Evolutionary conservation across 176 grass and related monocot species (phyloP), one percentile per base, ranked within the genome.

Genomic region (Oryza brachyantha): DNA sequence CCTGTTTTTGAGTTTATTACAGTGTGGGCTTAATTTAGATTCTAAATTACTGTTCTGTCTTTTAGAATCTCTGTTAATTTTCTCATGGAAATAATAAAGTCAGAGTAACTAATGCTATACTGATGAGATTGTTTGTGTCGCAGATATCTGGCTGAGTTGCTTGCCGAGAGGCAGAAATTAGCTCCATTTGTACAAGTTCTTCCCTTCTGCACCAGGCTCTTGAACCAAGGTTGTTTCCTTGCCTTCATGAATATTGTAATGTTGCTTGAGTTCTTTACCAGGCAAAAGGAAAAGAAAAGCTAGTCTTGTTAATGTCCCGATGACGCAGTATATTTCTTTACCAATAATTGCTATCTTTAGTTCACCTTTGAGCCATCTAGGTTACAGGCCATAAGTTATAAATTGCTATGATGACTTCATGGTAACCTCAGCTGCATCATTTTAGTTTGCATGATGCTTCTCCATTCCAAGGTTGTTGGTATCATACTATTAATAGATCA

Each of bases 121-220:
- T 89, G 64, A 89, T 45, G 37, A 11, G 45, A 37, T 68, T 68
- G 54, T 40, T 76, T 67, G 65, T 86, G 76, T 84, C 27, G 68
- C 82, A 99, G 96, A 87, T 99, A 93, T 93, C 81, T 99, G 84
- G 81, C 96, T 61, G 96, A 99, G 73, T 74, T 99, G 79, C 85
- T 99, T 68, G 92, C 90, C 29, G 96, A 99, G 91, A 99, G 92
- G 86, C 92, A 99, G 79, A 99, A 99, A 83, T 74, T 99, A 83
- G 90, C 80, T 50, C 96, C 96, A 81, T 99, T 99, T 55, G 75
- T 99, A 68, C 92, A 95, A 99, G 92, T 99, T 52, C 90, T 99
- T 81, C 96, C 96, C 40, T 93, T 91, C 85, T 99, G 96, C 72
- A 91, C 74, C 70, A 92, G 90, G 31, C 96, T 99, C 74, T 86